Percentiles rank a stretch among this genome's conserved stretches.
Conservation (phyloP, 495 filamentous ascomycete species). For the Xanthoparmelia taractica region DNA sequence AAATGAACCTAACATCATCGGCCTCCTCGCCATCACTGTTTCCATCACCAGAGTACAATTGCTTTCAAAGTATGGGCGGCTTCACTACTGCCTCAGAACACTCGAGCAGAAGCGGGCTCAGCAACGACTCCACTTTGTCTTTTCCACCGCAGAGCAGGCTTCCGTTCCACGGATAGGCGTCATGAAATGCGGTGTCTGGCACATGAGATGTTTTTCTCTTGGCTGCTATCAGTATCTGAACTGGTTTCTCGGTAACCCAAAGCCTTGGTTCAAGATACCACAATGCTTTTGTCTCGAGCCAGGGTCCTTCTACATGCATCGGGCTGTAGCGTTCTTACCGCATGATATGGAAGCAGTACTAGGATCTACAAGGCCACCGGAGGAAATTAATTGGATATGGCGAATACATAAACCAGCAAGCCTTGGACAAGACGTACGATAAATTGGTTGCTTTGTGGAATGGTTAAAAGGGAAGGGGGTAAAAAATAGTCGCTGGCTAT, state of each 20-base stretch:
- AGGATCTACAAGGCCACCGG: constrained; percentile 16
- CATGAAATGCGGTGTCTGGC: constrained; percentile 17
- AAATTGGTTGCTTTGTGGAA: constrained; percentile 12
- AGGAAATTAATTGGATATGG: constrained; percentile 13
- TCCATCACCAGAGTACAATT: constrained; percentile 15
- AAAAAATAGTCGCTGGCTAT: background rate
- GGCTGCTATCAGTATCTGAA: constrained; percentile 15
- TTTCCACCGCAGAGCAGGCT: constrained; percentile 18
- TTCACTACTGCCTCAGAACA: constrained; percentile 17
- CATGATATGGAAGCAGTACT: constrained; percentile 12
- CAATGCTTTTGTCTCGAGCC: constrained; percentile 8
- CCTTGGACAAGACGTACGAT: constrained; percentile 14
- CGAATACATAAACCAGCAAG: constrained; percentile 8
- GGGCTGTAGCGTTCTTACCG: background rate
- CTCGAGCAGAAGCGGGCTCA: constrained; percentile 16
- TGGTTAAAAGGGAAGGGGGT: constrained; percentile 16
- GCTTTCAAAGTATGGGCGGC: constrained; percentile 12
- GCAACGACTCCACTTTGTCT: constrained; percentile 17
- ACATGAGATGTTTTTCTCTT: constrained; percentile 17
- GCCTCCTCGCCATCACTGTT: background rate
- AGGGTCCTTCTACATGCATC: background rate
- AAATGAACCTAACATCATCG: constrained; percentile 1
- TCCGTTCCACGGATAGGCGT: constrained; percentile 16
- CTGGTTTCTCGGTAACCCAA: constrained; percentile 11
- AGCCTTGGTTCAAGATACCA: constrained; percentile 13